These are phyloP conservation scores for Gypsophila paniculata DNA, from an alignment of 179 eudicot genomes.

Conservation along the genomic window DNA sequence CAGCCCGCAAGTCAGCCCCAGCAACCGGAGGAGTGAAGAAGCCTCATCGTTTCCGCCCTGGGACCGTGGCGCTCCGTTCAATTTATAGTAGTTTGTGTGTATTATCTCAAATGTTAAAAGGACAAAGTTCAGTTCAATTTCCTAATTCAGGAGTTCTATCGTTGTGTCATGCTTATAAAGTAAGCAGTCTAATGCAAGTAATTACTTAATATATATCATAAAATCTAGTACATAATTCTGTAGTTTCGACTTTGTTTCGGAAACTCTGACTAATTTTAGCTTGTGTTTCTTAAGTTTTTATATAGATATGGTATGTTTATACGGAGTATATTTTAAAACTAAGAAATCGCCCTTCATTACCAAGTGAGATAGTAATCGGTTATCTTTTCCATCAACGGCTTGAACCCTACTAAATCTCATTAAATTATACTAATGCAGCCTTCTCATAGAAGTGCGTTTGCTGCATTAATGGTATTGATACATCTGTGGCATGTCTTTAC, in stretches of 20 bases:
- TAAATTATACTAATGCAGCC: background rate
- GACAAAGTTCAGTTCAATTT: background rate
- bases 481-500: background rate
- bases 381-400: background rate
- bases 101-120: background rate
- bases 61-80: no score
- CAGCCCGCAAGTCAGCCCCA: no score
- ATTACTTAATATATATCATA: conserved; percentile 2
- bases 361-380: conserved; percentile 10
- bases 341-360: conserved; percentile 3
- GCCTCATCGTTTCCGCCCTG: no score
- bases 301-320: background rate
- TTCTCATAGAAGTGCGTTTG: no score
- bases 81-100: background rate
- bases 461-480: background rate
- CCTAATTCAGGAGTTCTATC: conserved; percentile 5
- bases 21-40: no score
- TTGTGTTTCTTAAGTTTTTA: background rate
- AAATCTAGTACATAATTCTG: background rate
- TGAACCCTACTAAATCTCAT: background rate
- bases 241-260: background rate
- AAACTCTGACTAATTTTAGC: conserved; percentile 7
- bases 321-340: background rate
- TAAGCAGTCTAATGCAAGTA: conserved; percentile 13
- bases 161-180: background rate